These are phyloP conservation scores for Cudoniella acicularis DNA, from an alignment of 495 filamentous ascomycete genomes.

Conservation along the genomic window DNA sequence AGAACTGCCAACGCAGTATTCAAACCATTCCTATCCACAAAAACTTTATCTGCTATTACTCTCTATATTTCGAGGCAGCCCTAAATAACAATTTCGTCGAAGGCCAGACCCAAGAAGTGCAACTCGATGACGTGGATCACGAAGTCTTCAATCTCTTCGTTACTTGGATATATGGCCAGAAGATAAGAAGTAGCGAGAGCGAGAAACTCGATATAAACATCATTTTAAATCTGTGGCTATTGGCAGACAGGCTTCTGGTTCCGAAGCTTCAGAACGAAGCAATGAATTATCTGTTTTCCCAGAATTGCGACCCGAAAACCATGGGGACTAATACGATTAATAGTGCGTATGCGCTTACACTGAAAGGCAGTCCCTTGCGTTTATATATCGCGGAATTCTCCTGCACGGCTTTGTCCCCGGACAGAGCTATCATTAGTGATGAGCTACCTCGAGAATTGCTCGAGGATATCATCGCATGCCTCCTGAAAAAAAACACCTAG, in stretches of 20 bases:
- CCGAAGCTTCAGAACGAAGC: conserved; percentile 1
- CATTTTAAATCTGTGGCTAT: neutral
- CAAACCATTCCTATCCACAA: conserved; percentile 1
- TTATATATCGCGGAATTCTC: neutral
- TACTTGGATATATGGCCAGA: conserved; percentile 10
- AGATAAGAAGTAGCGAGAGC: neutral
- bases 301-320: too few species aligned
- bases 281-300: neutral
- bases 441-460: too few species aligned
- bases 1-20: neutral
- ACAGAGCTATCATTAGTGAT: neutral
- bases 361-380: neutral
- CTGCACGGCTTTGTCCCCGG: neutral
- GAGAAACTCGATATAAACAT: neutral
- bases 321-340: too few species aligned
- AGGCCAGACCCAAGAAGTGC: neutral
- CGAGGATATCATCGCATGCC: neutral
- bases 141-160: conserved; percentile 2
- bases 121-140: neutral
- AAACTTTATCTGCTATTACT: conserved; percentile 8
- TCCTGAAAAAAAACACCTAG: too few species aligned
- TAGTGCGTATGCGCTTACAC: neutral
- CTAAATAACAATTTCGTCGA: conserved; percentile 9
- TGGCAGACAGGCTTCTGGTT: conserved; percentile 1
- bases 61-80: conserved; percentile 4